Evolutionary conservation across 352 stramenopile species (phyloP), one percentile per base, ranked within the genome.

Genomic region (Aphanomyces invadans): DNA sequence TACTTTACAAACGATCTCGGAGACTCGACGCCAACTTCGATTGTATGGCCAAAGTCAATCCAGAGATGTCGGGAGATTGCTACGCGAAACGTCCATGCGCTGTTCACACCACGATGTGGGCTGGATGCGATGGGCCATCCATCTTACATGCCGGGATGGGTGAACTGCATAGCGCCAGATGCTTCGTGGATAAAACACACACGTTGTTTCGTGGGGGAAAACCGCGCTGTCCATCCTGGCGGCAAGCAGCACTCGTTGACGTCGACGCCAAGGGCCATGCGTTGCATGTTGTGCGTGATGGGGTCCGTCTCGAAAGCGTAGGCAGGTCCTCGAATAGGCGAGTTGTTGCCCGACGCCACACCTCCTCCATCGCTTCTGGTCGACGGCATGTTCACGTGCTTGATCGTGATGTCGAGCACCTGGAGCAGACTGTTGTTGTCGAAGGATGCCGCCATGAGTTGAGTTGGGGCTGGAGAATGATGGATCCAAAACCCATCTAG

Each of bases 191-290:
- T 57, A 39, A 51, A 67, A 33, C 60, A 57, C 9, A 67, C 60
- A 9, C 38, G 31, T 44, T 57, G 60, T 7, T 67, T 49, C 19
- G 48, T 17, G 10, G 60, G 60, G 4, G 60, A 67, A 26, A 45
- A 67, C 5, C 60, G 45, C 10, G 60, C 60, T 23, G 28, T 28
- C 60, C 60, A 67, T 19, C 60, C 60, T 42, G 60, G 60, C 25
- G 60, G 60, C 11, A 67, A 33, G 49, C 60, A 67, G 60, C 60
- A 67, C 31, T 67, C 60, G 48, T 57, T 36, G 15, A 60, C 1
- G 26, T 67, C 33, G 3, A 67, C 31, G 5, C 38, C 45, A 36
- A 67, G 21, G 19, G 60, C 33, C 60, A 67, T 56, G 31, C 49
- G 60, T 17, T 60, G 28, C 49, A 67, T 67, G 31, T 49, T 33